phyloP scores from a whole-genome alignment of 2,329 filamentous ascomycete species.

The Botrytis hyacinthi region DNA sequence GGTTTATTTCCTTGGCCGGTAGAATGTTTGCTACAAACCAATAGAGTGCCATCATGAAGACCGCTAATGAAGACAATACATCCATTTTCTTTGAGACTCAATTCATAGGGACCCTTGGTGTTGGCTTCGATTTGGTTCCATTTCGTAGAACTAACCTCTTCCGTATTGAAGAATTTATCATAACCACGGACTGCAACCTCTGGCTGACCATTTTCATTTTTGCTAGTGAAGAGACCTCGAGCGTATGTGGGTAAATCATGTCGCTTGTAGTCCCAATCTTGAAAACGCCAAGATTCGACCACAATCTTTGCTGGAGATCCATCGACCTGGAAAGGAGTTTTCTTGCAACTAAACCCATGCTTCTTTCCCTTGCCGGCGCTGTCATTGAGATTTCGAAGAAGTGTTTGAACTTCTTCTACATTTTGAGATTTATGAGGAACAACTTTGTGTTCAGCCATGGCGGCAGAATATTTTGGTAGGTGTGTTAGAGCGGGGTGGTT shows the following conservation, averaged over 20 bases:
- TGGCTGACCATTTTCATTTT: slow-evolving; percentile 57
- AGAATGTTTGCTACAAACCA: slow-evolving; percentile 99
- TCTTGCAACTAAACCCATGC: slow-evolving; percentile 70
- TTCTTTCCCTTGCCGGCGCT: slow-evolving; percentile 51
- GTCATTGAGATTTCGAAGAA: slow-evolving; percentile 54
- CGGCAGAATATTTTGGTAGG: slow-evolving; percentile 17
- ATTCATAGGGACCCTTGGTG: slow-evolving; percentile 85
- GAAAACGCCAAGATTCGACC: slow-evolving; percentile 90
- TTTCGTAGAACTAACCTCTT: slow-evolving; percentile 75
- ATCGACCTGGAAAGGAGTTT: slow-evolving; percentile 70
- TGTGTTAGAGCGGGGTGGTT: neutral
- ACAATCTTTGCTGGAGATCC: slow-evolving; percentile 60
- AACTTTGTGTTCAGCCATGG: slow-evolving; percentile 52
- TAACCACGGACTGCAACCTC: slow-evolving; percentile 90
- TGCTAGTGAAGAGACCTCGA: slow-evolving; percentile 88
- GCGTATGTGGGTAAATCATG: slow-evolving; percentile 84
- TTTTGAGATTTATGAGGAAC: slow-evolving; percentile 70
- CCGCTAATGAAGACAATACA: slow-evolving; percentile 98
- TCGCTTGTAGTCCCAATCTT: slow-evolving; percentile 96
- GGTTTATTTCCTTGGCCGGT: slow-evolving; percentile 68
- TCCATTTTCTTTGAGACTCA: slow-evolving; percentile 98
- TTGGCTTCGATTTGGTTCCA: slow-evolving; percentile 76
- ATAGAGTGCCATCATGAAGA: slow-evolving; percentile 79
- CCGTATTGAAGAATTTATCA: slow-evolving; percentile 98
- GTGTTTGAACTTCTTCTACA: slow-evolving; percentile 56